These are phyloP conservation scores for Pleurotus pulmonarius DNA, from an alignment of 768 basidiomycete genomes.

Conservation along the genomic window DNA sequence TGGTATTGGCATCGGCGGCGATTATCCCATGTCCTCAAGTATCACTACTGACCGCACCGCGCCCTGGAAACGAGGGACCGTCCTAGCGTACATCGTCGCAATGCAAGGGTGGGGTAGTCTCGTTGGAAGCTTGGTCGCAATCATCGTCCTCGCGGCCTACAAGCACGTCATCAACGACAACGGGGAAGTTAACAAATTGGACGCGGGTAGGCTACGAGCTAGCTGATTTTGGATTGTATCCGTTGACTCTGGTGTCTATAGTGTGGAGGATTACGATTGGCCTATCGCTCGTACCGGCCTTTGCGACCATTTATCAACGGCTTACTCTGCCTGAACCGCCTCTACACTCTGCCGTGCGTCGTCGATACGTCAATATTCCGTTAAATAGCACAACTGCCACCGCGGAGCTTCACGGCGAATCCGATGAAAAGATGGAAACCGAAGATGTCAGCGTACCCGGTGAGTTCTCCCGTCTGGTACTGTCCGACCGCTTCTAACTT, in stretches of 20 bases:
- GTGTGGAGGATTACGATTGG: constrained; percentile 76
- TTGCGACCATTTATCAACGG: constrained; percentile 72
- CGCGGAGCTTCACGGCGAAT: constrained; percentile 25
- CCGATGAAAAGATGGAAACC: constrained; percentile 42
- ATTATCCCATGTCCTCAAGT: constrained; percentile 75
- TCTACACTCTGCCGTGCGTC: constrained; percentile 35
- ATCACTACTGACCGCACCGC: constrained; percentile 65
- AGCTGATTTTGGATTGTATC: neutral
- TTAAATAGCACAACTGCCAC: constrained; percentile 40
- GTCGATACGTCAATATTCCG: constrained; percentile 32
- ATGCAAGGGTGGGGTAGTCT: constrained; percentile 80
- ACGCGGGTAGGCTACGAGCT: constrained; percentile 48
- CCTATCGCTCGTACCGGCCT: constrained; percentile 67
- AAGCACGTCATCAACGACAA: constrained; percentile 58
- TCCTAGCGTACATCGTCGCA: constrained; percentile 72
- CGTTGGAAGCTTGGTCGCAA: constrained; percentile 54
- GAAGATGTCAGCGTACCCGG: too few species aligned
- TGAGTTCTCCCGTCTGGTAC: too few species aligned
- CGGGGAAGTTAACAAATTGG: constrained; percentile 58
- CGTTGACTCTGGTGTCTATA: constrained; percentile 14
- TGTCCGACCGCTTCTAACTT: too few species aligned
- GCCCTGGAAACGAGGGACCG: constrained; percentile 61
- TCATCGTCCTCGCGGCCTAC: constrained; percentile 65
- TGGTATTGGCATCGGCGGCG: constrained; percentile 76
- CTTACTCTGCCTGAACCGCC: constrained; percentile 69